These are phyloP conservation scores for Penicillium decumbens DNA, from an alignment of 2,329 filamentous ascomycete species.

Conservation along the genomic window DNA sequence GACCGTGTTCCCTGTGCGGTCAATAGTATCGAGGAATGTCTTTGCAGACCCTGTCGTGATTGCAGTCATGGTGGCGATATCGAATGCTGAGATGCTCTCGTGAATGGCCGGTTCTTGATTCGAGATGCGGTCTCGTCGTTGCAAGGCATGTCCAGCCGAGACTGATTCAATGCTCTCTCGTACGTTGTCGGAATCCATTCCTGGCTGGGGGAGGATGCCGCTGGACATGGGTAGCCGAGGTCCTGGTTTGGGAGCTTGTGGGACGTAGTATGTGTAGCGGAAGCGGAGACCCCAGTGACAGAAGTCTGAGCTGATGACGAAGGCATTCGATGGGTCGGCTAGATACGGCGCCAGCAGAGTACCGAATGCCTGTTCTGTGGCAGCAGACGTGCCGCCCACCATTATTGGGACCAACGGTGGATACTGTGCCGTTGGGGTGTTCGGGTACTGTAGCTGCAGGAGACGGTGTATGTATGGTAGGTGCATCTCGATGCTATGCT, in stretches of 20 bases:
- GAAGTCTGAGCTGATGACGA: constrained; percentile 91
- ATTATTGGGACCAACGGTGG: constrained; percentile 80
- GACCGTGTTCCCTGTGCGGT: constrained; percentile 78
- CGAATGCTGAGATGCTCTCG: constrained; percentile 76
- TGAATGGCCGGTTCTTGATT: constrained; percentile 58
- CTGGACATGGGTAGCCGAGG: constrained; percentile 38
- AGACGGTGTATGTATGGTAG: constrained; percentile 87
- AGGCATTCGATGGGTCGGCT: constrained; percentile 66
- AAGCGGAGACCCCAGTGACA: constrained; percentile 92
- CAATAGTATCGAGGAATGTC: constrained; percentile 64
- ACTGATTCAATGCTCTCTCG: constrained; percentile 28
- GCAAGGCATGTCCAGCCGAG: constrained; percentile 26
- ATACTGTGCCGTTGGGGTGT: constrained; percentile 52
- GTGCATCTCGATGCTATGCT: constrained; percentile 97
- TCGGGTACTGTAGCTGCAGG: constrained; percentile 51
- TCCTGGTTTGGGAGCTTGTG: constrained; percentile 41
- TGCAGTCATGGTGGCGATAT: constrained; percentile 76
- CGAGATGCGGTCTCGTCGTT: constrained; percentile 31
- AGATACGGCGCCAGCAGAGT: constrained; percentile 72
- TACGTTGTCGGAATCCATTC: constrained; percentile 24
- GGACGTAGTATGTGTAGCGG: constrained; percentile 73
- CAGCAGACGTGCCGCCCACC: constrained; percentile 66
- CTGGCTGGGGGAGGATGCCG: constrained; percentile 41
- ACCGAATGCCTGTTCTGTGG: constrained; percentile 65
- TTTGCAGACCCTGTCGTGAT: constrained; percentile 71